phyloP scores from a whole-genome alignment of 306 rosid species.

The Cicer arietinum region DNA sequence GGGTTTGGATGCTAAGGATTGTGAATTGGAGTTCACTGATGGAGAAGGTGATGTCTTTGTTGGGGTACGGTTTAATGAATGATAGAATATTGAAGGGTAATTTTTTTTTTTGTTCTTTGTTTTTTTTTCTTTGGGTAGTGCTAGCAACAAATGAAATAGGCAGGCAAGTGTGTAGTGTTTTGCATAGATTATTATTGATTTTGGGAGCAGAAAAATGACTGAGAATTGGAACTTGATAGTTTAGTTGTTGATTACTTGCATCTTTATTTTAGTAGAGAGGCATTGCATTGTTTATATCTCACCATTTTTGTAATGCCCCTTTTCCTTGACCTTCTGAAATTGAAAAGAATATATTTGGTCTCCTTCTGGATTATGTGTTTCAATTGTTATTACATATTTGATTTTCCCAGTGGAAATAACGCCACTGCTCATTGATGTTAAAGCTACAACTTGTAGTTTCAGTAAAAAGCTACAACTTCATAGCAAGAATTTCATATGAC shows the following conservation, averaged over 20 bases:
- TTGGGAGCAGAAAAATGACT: neutral
- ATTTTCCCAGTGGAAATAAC: too few relatives aligned
- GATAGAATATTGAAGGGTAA: slow-evolving; percentile 30
- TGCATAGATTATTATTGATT: slow-evolving; percentile 18
- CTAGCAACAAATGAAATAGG: slow-evolving; percentile 24
- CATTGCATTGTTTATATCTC: slow-evolving; percentile 46
- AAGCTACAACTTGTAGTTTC: too few relatives aligned
- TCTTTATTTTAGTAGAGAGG: slow-evolving; percentile 29
- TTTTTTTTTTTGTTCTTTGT: slow-evolving; percentile 7
- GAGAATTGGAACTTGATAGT: slow-evolving; percentile 18
- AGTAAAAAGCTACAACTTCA: too few relatives aligned
- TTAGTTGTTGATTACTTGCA: slow-evolving; percentile 29
- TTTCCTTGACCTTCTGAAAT: slow-evolving; percentile 4
- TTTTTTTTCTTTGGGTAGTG: slow-evolving; percentile 25
- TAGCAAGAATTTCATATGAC: too few relatives aligned
- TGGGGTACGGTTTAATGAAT: slow-evolving; percentile 36
- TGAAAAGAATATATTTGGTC: slow-evolving; percentile 25
- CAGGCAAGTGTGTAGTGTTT: slow-evolving; percentile 21
- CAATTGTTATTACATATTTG: neutral
- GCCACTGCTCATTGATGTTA: too few relatives aligned
- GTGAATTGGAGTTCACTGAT: slow-evolving; percentile 51
- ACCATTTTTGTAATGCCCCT: slow-evolving; percentile 36
- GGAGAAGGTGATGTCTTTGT: slow-evolving; percentile 56
- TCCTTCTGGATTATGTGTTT: slow-evolving; percentile 22
- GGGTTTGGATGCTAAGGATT: slow-evolving; percentile 41